Conservation (phyloP, 2,329 filamentous ascomycete species). For the Trichoderma guizhouense region DNA sequence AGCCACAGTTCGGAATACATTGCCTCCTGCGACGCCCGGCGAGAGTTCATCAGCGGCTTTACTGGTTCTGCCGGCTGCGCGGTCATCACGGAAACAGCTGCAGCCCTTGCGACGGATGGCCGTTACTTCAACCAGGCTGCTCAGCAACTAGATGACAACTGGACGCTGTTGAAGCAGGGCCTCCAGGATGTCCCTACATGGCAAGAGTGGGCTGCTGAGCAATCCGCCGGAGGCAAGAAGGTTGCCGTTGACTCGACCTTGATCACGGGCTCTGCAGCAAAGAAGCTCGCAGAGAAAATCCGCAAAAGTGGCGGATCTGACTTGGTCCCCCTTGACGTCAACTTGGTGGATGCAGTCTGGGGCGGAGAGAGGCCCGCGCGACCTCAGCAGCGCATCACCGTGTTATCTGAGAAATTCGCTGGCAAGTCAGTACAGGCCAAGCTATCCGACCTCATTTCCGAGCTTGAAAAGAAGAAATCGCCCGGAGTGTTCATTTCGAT, state of each 20-base stretch:
- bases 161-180: slow-evolving; percentile 88
- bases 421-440: slow-evolving; percentile 83
- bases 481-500: slow-evolving; percentile 87
- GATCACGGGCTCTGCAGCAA: slow-evolving; percentile 61
- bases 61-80: slow-evolving; percentile 92
- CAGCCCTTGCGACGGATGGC: slow-evolving; percentile 88
- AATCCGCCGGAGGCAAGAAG: slow-evolving; percentile 79
- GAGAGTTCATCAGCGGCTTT: slow-evolving; percentile 91
- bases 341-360: slow-evolving; percentile 93
- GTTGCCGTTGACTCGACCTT: slow-evolving; percentile 90
- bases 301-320: slow-evolving; percentile 79
- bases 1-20: slow-evolving; percentile 98
- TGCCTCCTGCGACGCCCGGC: slow-evolving; percentile 86
- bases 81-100: slow-evolving; percentile 80
- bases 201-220: slow-evolving; percentile 91
- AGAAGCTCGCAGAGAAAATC: slow-evolving; percentile 79
- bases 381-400: slow-evolving; percentile 71
- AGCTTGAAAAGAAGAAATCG: slow-evolving; percentile 85
- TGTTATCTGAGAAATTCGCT: slow-evolving; percentile 68
- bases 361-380: slow-evolving; percentile 66
- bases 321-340: slow-evolving; percentile 71
- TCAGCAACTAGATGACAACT: slow-evolving; percentile 87
- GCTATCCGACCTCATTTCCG: slow-evolving; percentile 81
- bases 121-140: slow-evolving; percentile 97
- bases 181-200: slow-evolving; percentile 92